phyloP scores from a whole-genome alignment of 805 yeast species.

The Brettanomyces naardenensis region DNA sequence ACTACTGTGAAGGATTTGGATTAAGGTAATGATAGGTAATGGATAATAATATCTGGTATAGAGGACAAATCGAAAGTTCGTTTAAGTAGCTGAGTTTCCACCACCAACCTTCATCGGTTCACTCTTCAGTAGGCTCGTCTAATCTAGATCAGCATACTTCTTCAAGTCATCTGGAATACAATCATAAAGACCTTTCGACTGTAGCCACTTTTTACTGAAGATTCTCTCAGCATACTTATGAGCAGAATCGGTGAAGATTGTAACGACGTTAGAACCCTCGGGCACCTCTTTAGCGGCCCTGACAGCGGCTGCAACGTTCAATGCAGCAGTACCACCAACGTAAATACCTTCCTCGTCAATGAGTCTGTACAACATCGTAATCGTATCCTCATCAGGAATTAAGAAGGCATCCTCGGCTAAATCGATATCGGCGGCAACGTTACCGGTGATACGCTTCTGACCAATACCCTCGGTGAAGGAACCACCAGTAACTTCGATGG shows the following conservation, averaged over 20 bases:
- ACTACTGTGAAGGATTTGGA: slow-evolving; percentile 85
- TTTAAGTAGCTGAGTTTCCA: too few species aligned
- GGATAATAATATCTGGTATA: too few species aligned
- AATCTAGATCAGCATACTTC: slow-evolving; percentile 53
- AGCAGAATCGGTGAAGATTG: slow-evolving; percentile 85
- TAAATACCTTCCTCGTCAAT: slow-evolving; percentile 87
- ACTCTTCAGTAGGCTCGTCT: too few species aligned
- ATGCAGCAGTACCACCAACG: slow-evolving; percentile 84
- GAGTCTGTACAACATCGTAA: slow-evolving; percentile 74
- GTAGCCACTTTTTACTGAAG: slow-evolving; percentile 72
- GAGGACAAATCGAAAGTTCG: too few species aligned
- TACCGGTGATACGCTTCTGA: slow-evolving; percentile 86
- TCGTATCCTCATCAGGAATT: slow-evolving; percentile 73
- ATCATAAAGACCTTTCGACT: slow-evolving; percentile 55
- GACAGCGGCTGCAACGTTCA: slow-evolving; percentile 85
- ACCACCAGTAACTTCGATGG: slow-evolving; percentile 65
- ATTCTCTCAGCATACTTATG: slow-evolving; percentile 81
- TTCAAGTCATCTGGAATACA: slow-evolving; percentile 63
- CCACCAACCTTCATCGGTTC: too few species aligned
- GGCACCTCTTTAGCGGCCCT: slow-evolving; percentile 71
- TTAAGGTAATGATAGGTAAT: slow-evolving; percentile 15
- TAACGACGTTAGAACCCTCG: slow-evolving; percentile 73
- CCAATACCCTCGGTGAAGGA: slow-evolving; percentile 96
- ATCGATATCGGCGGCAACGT: slow-evolving; percentile 64
- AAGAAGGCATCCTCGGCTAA: slow-evolving; percentile 73